A percentile compares a stretch with the other conserved stretches of the same genome.
These are phyloP conservation scores for Leccinum boreale DNA, from an alignment of 768 basidiomycete species.

Conservation along the genomic window DNA sequence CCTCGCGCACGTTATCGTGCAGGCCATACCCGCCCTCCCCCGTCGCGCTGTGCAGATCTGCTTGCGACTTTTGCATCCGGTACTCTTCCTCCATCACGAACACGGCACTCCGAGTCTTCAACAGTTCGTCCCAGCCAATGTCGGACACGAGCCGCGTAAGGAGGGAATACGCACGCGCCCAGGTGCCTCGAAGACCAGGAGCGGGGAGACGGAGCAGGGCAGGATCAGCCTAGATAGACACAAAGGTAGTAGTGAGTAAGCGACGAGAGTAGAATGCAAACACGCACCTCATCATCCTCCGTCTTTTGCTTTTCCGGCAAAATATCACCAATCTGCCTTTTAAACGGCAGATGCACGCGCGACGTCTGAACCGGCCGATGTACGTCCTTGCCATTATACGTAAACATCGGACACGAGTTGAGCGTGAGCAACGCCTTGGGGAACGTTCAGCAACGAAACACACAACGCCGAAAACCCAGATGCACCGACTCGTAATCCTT, in stretches of 20 bases:
- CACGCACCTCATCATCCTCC: slow-evolving; percentile 76
- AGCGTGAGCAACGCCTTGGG: slow-evolving; percentile 80
- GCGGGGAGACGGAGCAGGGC: slow-evolving; percentile 93
- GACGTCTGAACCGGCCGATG: slow-evolving; percentile 81
- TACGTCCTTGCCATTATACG: slow-evolving; percentile 92
- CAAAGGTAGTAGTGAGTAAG: background rate
- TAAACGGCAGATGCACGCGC: slow-evolving; percentile 82
- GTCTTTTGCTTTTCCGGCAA: slow-evolving; percentile 80
- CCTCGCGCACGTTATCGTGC: slow-evolving; percentile 7
- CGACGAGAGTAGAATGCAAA: no score
- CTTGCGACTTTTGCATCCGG: slow-evolving; percentile 88
- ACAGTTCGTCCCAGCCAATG: slow-evolving; percentile 98
- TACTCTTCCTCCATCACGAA: slow-evolving; percentile 99
- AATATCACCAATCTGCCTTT: slow-evolving; percentile 83
- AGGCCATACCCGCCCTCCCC: slow-evolving; percentile 13
- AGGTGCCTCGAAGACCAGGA: slow-evolving; percentile 91
- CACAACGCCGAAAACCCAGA: background rate
- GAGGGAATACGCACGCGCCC: slow-evolving; percentile 90
- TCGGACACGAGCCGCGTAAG: slow-evolving; percentile 88
- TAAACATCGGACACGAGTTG: slow-evolving; percentile 99
- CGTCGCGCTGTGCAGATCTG: slow-evolving; percentile 51
- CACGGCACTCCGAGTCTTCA: slow-evolving; percentile 90
- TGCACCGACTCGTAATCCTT: slow-evolving; percentile 73
- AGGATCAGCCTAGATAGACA: slow-evolving; percentile 70
- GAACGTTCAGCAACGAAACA: background rate